A percentile compares a stretch with the other conserved stretches of the same genome.
Conservation (phyloP, 495 filamentous ascomycete species). For the Aspergillus haitiensis region DNA sequence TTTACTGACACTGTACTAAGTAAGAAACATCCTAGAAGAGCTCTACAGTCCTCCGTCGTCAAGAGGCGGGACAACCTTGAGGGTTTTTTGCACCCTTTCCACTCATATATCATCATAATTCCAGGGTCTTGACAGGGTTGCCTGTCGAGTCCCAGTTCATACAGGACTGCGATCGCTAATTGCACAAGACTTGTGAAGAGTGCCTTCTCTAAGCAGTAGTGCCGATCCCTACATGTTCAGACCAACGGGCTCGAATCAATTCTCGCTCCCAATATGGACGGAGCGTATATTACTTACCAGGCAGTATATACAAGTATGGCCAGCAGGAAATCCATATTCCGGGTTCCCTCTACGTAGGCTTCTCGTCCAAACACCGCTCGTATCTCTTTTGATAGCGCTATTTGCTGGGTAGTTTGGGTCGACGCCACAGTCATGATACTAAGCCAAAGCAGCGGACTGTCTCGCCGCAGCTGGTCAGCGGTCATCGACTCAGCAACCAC, state of each 20-base stretch:
- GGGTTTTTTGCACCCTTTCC: neutral
- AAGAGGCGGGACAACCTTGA: neutral
- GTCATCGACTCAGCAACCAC: neutral
- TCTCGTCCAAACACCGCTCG: slow-evolving; percentile 1
- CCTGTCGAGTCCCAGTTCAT: slow-evolving; percentile 15
- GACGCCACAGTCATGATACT: slow-evolving; percentile 13
- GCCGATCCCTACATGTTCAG: neutral
- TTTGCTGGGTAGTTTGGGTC: slow-evolving; percentile 5
- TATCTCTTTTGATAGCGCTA: slow-evolving; percentile 1
- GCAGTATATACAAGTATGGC: slow-evolving; percentile 9
- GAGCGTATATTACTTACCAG: slow-evolving; percentile 1
- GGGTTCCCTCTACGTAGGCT: slow-evolving; percentile 6
- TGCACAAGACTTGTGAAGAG: neutral
- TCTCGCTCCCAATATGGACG: neutral
- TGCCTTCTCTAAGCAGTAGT: neutral
- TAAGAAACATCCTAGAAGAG: slow-evolving; percentile 11
- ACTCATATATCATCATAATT: slow-evolving; percentile 1
- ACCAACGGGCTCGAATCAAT: neutral
- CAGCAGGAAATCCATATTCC: slow-evolving; percentile 10
- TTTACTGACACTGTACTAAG: slow-evolving; percentile 6
- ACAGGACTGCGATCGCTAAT: slow-evolving; percentile 9
- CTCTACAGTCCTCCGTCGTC: neutral
- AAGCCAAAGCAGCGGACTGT: slow-evolving; percentile 14
- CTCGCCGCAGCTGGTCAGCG: slow-evolving; percentile 3
- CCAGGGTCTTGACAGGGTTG: slow-evolving; percentile 5